Conservation (phyloP, 331 rosid genomes). For the Quercus tomentella region DNA sequence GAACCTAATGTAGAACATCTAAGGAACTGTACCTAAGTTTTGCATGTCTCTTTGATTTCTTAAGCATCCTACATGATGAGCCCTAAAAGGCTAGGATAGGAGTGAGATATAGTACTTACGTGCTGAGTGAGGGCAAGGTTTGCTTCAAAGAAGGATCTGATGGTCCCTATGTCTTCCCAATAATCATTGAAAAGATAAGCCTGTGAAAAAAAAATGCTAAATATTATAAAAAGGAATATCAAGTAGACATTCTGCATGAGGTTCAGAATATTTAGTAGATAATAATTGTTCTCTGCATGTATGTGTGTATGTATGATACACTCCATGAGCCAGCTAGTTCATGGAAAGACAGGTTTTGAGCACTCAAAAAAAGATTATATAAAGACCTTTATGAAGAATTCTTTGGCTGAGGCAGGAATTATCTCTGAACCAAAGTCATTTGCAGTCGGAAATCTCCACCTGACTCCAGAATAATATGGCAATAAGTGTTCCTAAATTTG, state of each 20-base stretch:
- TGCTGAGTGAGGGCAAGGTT: slow-evolving; percentile 84
- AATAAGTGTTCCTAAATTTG: slow-evolving; percentile 23
- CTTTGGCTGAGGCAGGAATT: slow-evolving; percentile 92
- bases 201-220: slow-evolving; percentile 29
- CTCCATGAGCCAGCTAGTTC: neutral
- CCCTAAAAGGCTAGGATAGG: neutral
- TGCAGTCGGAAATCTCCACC: slow-evolving; percentile 86
- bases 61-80: neutral
- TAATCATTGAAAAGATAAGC: slow-evolving; percentile 87
- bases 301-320: neutral
- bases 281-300: neutral
- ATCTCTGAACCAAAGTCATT: slow-evolving; percentile 98
- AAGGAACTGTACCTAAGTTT: no score
- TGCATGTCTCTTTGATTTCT: neutral
- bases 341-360: neutral
- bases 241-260: neutral
- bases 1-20: no score
- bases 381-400: slow-evolving; percentile 72
- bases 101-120: slow-evolving; percentile 39
- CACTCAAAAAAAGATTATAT: neutral
- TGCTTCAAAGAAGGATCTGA: slow-evolving; percentile 89
- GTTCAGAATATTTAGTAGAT: neutral
- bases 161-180: slow-evolving; percentile 95
- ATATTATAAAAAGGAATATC: neutral
- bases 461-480: slow-evolving; percentile 13